Evolutionary conservation across 352 stramenopile species (phyloP), one percentile per base, ranked within the genome.

Genomic region (Phytophthora pini): DNA sequence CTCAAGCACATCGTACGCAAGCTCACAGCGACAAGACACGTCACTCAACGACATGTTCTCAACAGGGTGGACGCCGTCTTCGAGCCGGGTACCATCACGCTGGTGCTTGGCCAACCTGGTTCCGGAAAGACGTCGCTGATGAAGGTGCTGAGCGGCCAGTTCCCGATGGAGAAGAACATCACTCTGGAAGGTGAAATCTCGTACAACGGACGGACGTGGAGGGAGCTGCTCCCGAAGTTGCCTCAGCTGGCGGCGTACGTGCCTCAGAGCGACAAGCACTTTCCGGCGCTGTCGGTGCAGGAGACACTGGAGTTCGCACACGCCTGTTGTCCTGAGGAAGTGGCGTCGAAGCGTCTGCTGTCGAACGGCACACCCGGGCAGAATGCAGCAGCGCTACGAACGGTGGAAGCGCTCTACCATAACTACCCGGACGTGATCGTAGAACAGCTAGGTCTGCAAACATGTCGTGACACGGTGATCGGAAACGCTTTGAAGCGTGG

Each of bases 311-410:
- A 76, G 29, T 77, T 75, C 27, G 65, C 69, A 0, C 61, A 75
- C 15, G 59, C 50, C 0, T 74, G 59, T 26, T 74, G 65, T n/a
- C 17, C 49, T 0, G 57, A 73, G 12, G 61, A 64, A 5, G 44
- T 61, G 53, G 50, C 97, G 58, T 98, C 93, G 4, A 40, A 22
- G 40, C 41, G 13, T 0, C n/a, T 76, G 72, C 65, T 93, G 36
- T 72, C 56, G 17, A n/a, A 65, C 7, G 58, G 61, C 29, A 54
- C 63, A 40, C 9, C 43, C 0, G 41, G 52, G 10, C 29, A 72
- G 29, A 78, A 70, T 15, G 39, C 74, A 22, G 34, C 61, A 15
- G 68, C 69, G 3, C 15, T 72, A 10, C 15, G 8, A 5, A 49
- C 65, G 0, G 50, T 52, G 0, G 22, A 65, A 24, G 38, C 57